phyloP scores from a whole-genome alignment of 2,329 filamentous ascomycete species.

The Stemphylium vesicarium region DNA sequence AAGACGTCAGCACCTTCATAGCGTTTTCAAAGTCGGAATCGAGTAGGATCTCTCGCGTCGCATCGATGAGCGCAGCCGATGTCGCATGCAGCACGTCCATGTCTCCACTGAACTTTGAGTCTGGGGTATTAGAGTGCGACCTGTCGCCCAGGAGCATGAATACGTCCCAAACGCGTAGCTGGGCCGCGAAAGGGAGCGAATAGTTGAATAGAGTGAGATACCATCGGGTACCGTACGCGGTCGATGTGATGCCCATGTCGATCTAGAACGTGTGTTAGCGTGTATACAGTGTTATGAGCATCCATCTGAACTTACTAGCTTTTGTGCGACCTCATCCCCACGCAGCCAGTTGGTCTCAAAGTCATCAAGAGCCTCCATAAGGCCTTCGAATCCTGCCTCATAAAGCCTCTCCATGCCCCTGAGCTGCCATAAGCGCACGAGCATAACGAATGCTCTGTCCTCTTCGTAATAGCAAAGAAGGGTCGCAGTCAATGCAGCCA shows the following conservation, averaged over 20 bases:
- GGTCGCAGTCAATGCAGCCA: constrained; percentile 92
- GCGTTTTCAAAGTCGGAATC: constrained; percentile 96
- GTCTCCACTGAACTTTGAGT: constrained; percentile 60
- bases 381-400: constrained; percentile 78
- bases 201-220: constrained; percentile 98
- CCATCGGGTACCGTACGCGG: constrained; percentile 96
- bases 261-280: constrained; percentile 56
- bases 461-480: constrained; percentile 97
- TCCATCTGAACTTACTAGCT: constrained; percentile 68
- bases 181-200: constrained; percentile 90
- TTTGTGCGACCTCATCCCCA: constrained; percentile 76
- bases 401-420: constrained; percentile 87
- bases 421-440: constrained; percentile 91
- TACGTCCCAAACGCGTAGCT: constrained; percentile 96
- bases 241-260: constrained; percentile 80
- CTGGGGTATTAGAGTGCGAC: constrained; percentile 51
- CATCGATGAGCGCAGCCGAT: constrained; percentile 87
- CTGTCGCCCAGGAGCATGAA: constrained; percentile 91
- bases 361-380: constrained; percentile 84
- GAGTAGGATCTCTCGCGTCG: constrained; percentile 83
- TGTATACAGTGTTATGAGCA: background rate
- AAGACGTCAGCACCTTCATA: constrained; percentile 95
- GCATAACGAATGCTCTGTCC: constrained; percentile 92
- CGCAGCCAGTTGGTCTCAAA: constrained; percentile 85
- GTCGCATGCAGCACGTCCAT: constrained; percentile 90